phyloP scores from a whole-genome alignment of 208 protist genomes.

The Acanthamoeba sp. region DNA sequence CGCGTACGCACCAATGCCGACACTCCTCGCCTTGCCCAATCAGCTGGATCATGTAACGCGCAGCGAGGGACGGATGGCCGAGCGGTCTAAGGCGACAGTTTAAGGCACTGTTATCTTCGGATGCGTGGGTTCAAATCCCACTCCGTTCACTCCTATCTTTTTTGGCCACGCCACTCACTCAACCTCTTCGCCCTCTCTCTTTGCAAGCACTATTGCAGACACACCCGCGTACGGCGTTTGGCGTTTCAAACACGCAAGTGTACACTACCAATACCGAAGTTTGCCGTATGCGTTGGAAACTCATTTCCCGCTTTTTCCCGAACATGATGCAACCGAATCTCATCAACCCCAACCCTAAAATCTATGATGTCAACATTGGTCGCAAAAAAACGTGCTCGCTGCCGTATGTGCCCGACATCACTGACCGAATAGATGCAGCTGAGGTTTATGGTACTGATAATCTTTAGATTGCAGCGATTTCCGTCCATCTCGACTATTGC shows the following conservation, averaged over 20 bases:
- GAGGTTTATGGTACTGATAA: conserved; percentile 63
- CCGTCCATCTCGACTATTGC: too few relatives aligned
- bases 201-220: too few relatives aligned
- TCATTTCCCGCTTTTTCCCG: neutral
- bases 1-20: too few relatives aligned
- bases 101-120: conserved; percentile 75
- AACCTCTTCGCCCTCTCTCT: neutral
- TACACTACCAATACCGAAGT: too few relatives aligned
- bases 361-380: neutral
- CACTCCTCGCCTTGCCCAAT: too few relatives aligned
- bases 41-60: too few relatives aligned
- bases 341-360: conserved; percentile 57
- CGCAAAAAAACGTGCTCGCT: neutral
- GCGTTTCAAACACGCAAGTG: too few relatives aligned
- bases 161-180: neutral
- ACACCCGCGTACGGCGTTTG: too few relatives aligned
- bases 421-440: neutral
- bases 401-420: conserved; percentile 15
- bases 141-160: conserved; percentile 49
- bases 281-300: too few relatives aligned
- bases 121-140: conserved; percentile 76
- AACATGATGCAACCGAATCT: conserved; percentile 58
- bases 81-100: conserved; percentile 72
- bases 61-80: conserved; percentile 44
- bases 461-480: neutral